Evolutionary conservation across 192 early-diverging fungal genomes (phyloP), one percentile per base, ranked within the genome.

Genomic region (Linnemannia exigua): DNA sequence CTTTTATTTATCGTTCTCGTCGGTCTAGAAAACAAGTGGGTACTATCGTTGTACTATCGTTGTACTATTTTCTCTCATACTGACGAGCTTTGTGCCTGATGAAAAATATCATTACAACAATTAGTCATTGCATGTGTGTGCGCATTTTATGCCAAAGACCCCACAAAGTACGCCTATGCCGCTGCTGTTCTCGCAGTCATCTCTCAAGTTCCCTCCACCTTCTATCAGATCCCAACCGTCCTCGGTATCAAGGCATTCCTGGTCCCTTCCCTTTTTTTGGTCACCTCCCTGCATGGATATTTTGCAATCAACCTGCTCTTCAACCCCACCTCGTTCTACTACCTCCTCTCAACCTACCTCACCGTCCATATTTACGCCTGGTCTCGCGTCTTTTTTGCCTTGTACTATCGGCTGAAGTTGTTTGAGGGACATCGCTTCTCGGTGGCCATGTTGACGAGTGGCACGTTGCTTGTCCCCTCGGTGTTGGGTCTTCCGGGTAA

Each of bases 211-310:
- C 73, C 73, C 15, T 63, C 73, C 3, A 74, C 73, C 20, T 74
- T 74, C 47, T 74, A 74, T 37, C 73, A 74, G 36, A 74, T 74
- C 37, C 73, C 73, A 5, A 74, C 73, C 17, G 73, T 74, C 22
- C 52, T 74, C 28, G 73, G 73, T 22, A 74, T 74, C 73, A 74
- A 74, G 22, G 73, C 73, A 50, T 74, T 74, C 51, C 37, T 74
- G 2, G 73, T 74, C 52, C 73, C 73, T 22, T 74, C 73, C 8
- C 37, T 74, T 19, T 37, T n/a, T 16, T 22, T 74, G 73, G 73
- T 74, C 73, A 74, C 73, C 19, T 50, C 73, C 36, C 16, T 74
- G 14, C 73, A 74, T 28, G 50, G 50, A 61, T 74, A 74, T 33
- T 74, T 74, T 58, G 73, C 73, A n/a, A 3, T 74, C 51, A 74